phyloP scores from a whole-genome alignment of 768 basidiomycete genomes.

The Dioszegia hungarica region DNA sequence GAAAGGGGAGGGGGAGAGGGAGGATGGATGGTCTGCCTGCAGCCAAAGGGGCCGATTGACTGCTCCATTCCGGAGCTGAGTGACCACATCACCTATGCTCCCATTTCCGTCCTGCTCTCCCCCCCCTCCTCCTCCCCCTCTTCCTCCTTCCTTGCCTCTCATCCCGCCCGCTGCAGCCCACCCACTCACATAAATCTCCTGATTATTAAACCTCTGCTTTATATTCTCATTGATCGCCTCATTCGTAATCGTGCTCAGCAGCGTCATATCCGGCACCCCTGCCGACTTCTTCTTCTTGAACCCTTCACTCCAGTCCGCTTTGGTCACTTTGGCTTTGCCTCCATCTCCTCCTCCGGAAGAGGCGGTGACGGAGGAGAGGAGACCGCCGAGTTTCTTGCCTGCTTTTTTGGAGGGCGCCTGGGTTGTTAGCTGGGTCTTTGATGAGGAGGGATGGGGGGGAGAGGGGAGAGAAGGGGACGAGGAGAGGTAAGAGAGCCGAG shows the following conservation, averaged over 20 bases:
- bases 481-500: neutral
- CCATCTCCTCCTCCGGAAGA: conserved; percentile 7
- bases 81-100: too few species aligned
- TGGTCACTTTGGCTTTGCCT: neutral
- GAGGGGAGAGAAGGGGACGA: neutral
- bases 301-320: conserved; percentile 96
- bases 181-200: conserved; percentile 72
- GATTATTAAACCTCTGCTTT: conserved; percentile 90
- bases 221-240: conserved; percentile 97
- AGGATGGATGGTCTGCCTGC: too few species aligned
- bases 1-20: too few species aligned
- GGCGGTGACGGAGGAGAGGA: conserved; percentile 28
- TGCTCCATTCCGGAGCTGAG: too few species aligned
- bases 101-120: too few species aligned
- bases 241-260: conserved; percentile 93
- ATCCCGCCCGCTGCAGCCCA: neutral
- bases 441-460: neutral
- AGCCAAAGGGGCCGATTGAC: too few species aligned
- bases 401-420: conserved; percentile 49
- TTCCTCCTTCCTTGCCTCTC: neutral
- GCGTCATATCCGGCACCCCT: conserved; percentile 97
- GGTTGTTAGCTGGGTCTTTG: neutral
- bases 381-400: conserved; percentile 46
- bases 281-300: conserved; percentile 97
- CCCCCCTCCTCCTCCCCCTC: too few species aligned